Base-by-base conservation (phyloP, 257 asterid species). In the Ligustrum vulgare region DNA sequence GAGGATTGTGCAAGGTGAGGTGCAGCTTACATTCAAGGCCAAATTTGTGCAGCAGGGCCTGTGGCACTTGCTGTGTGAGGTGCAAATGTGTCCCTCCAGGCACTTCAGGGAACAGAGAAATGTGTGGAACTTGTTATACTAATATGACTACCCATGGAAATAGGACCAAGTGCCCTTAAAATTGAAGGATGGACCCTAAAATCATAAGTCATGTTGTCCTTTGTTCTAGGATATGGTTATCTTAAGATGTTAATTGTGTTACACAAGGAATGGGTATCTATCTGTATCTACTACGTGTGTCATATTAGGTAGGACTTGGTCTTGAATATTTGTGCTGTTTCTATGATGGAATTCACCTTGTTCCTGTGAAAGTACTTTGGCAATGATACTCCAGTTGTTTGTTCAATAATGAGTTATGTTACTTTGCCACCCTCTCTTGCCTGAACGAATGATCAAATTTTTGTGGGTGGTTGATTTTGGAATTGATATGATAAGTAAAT, bases 41-140 rank as follows among this genome's bases (percentile, higher is more conserved):
- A 15, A 90, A 92, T 20, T 4, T 84, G 84, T 92, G 97, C 85
- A 77, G 8, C 56, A 84, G 97, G 67, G 97, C 96, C 0, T 90
- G 97, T 69, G 94, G 96, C 34, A 90, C 97, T 15, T 90, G 97
- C 83, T 92, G 97, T 15, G 49, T 69, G n/a, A 84, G 97, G 68
- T 92, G 97, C 91, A 87, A 87, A 74, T 92, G 97, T 60, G 97
- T 92, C 73, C 96, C 97, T 18, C 96, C 97, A 6, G 97, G 97
- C 78, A 88, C 97, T 11, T 81, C 84, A 1, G 97, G 97, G 25
- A 92, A 92, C 69, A 78, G 96, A 74, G 88, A 90, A 60, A 0
- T 81, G 0, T 92, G 96, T 70, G 97, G 97, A 23, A 60, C 75
- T 12, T 92, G 97, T 70, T 92, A 92, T 64, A 89, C 96, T 11